These are phyloP conservation scores for Cutaneotrichosporon sp. DNA, from an alignment of 1,284 basidiomycete species.

Conservation along the genomic window DNA sequence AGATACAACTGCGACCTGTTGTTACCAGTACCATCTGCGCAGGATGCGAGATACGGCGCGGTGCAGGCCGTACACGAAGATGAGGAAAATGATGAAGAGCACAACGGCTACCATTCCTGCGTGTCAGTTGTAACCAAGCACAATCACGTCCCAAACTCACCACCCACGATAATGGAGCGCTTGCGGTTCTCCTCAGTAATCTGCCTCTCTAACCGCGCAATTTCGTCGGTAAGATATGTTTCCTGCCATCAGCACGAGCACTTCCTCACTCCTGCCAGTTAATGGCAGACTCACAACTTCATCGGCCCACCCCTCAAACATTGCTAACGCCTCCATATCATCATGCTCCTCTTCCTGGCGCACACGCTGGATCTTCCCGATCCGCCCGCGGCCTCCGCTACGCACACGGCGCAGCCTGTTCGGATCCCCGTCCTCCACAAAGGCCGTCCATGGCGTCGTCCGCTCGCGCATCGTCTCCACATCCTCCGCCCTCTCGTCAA, in stretches of 20 bases:
- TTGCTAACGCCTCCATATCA: slow-evolving; percentile 22
- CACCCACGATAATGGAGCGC: slow-evolving; percentile 3
- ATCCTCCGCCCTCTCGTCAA: slow-evolving; percentile 22
- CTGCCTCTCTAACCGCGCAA: slow-evolving; percentile 19
- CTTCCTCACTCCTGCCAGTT: background rate
- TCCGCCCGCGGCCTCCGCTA: background rate
- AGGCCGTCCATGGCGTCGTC: slow-evolving; percentile 35
- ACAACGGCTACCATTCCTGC: background rate
- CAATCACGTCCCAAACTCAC: too few relatives aligned
- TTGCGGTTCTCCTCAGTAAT: slow-evolving; percentile 11
- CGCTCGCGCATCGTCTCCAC: slow-evolving; percentile 35
- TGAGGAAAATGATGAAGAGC: too few relatives aligned
- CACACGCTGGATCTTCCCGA: slow-evolving; percentile 16
- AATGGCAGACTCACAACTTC: slow-evolving; percentile 28
- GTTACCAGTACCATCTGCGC: background rate
- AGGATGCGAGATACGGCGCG: background rate
- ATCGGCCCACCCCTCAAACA: slow-evolving; percentile 37
- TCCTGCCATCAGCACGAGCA: slow-evolving; percentile 12
- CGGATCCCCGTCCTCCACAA: slow-evolving; percentile 17
- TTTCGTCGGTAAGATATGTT: slow-evolving; percentile 25
- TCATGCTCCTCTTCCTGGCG: slow-evolving; percentile 4
- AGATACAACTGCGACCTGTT: background rate
- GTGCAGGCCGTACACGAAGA: too few relatives aligned
- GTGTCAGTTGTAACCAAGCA: too few relatives aligned
- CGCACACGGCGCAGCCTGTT: background rate